phyloP scores from a whole-genome alignment of 257 asterid genomes.

The Solanum clarkiae region DNA sequence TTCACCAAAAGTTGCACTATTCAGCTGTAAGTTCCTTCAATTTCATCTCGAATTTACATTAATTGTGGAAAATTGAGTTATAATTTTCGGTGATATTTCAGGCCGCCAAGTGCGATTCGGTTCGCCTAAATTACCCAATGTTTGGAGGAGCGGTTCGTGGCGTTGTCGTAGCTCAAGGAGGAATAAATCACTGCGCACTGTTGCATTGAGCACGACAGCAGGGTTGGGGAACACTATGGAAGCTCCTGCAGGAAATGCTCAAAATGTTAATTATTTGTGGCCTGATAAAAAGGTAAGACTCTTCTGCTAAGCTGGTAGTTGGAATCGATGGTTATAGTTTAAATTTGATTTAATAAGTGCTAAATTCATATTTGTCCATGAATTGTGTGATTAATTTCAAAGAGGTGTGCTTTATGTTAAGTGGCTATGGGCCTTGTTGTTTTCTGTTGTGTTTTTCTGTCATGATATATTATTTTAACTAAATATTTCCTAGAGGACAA shows the following conservation, averaged over 20 bases:
- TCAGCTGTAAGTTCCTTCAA: neutral
- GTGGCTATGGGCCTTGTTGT: neutral
- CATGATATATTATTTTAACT: neutral
- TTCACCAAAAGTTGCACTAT: neutral
- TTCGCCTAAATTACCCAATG: neutral
- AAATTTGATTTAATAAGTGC: neutral
- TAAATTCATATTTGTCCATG: neutral
- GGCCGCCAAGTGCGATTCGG: neutral
- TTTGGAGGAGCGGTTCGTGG: neutral
- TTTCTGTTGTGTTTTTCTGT: neutral
- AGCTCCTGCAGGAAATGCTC: constrained; percentile 21
- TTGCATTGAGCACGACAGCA: constrained; percentile 11
- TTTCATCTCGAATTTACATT: neutral
- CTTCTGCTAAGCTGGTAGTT: neutral
- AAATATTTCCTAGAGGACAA: neutral
- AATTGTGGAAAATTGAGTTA: neutral
- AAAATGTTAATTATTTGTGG: constrained; percentile 40
- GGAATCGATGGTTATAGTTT: neutral
- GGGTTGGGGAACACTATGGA: constrained; percentile 12
- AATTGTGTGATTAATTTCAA: neutral
- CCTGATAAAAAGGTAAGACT: constrained; percentile 48
- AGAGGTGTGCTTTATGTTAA: neutral
- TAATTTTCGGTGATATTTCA: neutral
- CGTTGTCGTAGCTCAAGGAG: neutral
- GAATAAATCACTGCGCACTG: neutral